Evolutionary conservation across 176 grass and related monocot genomes (phyloP).

Genomic region (Stipa capillata): DNA sequence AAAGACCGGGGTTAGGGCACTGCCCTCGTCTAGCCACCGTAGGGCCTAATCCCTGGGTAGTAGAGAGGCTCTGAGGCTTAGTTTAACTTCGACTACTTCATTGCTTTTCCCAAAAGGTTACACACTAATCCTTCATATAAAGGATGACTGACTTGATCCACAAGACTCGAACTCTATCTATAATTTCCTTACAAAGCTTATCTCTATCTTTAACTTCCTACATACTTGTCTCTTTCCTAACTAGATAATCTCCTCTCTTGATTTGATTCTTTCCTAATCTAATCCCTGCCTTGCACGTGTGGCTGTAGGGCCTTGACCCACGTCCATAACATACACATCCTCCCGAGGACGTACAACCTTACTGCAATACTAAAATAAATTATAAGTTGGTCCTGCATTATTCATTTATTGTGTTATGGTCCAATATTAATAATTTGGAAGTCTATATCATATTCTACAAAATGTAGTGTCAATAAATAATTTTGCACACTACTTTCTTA

Average conservation of each 20-base stretch:
- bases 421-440: background rate
- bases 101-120: too few species aligned
- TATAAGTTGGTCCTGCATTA: background rate
- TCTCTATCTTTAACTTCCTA: background rate
- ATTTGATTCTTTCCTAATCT: background rate
- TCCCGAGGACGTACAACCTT: background rate
- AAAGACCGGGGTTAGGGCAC: too few species aligned
- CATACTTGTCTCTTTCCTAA: background rate
- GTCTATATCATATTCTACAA: background rate
- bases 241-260: background rate
- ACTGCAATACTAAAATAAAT: background rate
- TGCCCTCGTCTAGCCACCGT: too few species aligned
- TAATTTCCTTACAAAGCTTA: background rate
- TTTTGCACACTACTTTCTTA: too few species aligned
- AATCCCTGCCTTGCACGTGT: too few species aligned
- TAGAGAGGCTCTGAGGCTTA: too few species aligned
- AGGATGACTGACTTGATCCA: background rate
- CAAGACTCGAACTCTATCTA: background rate
- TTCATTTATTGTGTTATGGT: background rate
- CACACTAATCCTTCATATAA: too few species aligned
- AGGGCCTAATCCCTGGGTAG: too few species aligned
- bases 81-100: too few species aligned
- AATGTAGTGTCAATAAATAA: background rate
- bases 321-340: background rate
- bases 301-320: too few species aligned